Percentiles rank a stretch among this genome's conserved stretches.
phyloP scores from a whole-genome alignment of 1,284 basidiomycete genomes.

The Cronartium quercuum region DNA sequence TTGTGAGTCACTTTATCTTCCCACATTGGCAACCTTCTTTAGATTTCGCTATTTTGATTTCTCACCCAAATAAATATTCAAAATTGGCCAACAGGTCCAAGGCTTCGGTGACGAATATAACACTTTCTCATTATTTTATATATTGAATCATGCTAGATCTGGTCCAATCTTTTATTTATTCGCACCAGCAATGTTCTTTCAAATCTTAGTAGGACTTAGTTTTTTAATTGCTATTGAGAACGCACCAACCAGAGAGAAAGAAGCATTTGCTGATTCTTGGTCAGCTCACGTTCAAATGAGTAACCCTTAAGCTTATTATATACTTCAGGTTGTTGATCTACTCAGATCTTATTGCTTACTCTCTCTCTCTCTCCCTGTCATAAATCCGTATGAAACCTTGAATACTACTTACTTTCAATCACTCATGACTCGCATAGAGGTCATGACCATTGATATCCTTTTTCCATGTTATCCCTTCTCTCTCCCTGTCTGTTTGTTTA shows the following conservation, averaged over 20 bases:
- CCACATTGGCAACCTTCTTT: neutral
- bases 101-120: constrained; percentile 27
- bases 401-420: no score
- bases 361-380: neutral
- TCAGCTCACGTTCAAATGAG: constrained; percentile 15
- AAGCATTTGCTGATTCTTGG: constrained; percentile 30
- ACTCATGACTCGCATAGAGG: no score
- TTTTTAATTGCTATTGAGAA: constrained; percentile 22
- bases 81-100: neutral
- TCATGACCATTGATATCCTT: no score
- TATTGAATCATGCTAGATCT: constrained; percentile 7
- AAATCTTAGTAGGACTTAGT: constrained; percentile 18
- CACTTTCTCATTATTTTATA: constrained; percentile 4
- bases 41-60: neutral
- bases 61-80: neutral
- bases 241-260: constrained; percentile 7
- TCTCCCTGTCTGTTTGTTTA: neutral
- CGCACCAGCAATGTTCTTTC: constrained; percentile 19
- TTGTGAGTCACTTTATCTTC: constrained; percentile 11
- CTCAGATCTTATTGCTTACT: neutral
- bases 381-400: no score
- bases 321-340: no score
- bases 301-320: neutral
- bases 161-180: constrained; percentile 18
- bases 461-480: neutral